Evolutionary conservation across 768 basidiomycete species (phyloP), one percentile per base, ranked within the genome.

Genomic region (Fomitopsis serialis): DNA sequence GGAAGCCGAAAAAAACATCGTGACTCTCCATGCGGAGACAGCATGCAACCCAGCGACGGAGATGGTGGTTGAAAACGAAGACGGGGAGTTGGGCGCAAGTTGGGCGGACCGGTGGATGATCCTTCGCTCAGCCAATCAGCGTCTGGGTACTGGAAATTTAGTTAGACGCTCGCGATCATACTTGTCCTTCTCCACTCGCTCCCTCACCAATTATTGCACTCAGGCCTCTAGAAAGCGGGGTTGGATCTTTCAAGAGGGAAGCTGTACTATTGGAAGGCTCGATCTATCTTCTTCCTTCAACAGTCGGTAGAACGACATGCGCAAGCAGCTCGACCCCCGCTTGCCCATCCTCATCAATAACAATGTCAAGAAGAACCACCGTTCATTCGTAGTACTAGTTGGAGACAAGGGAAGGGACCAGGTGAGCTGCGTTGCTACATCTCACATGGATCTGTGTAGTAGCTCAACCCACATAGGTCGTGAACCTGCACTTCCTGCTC

Each of bases 301-400:
- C 5, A 32, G 29, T 32, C 29, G 29, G 29, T 32, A 32, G 11
- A 32, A 32, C 29, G 29, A 32, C 29, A 92, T 92, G 89, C 80
- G 88, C 49, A 91, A 92, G 70, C 88, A 91, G 63, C 82, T 97
- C 52, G 96, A 98, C 69, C 87, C 88, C 46, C 88, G 96, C 37
- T 92, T 98, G 57, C 92, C 92, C 17, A 87, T 85, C 48, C 82
- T 98, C 52, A 93, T 98, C 67, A 85, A 81, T 60, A 96, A 96
- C 68, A 92, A 92, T 80, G 94, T 97, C 67, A 87, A 91, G 70
- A 80, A 85, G 61, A 93, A 95, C 61, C 88, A 98, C 61, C 78
- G 97, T 35, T 94, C 91, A 1, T 98, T 99, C 76, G 88, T 98
- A 68, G 91, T 98, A 35, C 80, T 98, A 42, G 93, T 98, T 17